Base-by-base conservation (phyloP, 495 filamentous ascomycete species). In the Chaetomidium leptoderma region DNA sequence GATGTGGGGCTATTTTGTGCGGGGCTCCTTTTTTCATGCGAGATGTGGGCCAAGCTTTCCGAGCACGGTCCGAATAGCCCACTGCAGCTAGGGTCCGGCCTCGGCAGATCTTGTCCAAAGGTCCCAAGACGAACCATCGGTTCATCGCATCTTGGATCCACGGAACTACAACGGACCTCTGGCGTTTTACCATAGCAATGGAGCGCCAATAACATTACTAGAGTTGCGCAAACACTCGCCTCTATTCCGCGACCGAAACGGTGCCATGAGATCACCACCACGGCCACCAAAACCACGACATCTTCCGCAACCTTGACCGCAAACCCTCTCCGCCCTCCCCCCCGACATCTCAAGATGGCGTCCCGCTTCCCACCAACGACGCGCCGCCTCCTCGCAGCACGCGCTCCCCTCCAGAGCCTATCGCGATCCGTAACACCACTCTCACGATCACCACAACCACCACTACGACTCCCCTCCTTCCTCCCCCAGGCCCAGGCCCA, bases 1-100 rank as follows among this genome's bases (percentile, higher is more conserved):
- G 27, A 36, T 21, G 57, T 57, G 57, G 61, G 57, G 57, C 37
- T 29, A n/a, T n/a, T n/a, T 13, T 42, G 9, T 32, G 35, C 7
- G 33, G 49, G 33, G 49, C 33, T n/a, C n/a, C n/a, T n/a, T n/a
- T n/a, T n/a, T n/a, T n/a, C n/a, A n/a, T n/a, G n/a, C n/a, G n/a
- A n/a, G n/a, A n/a, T n/a, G n/a, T 7, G 14, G 33, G 21, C n/a
- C 23, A 14, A 21, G 16, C 24, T 17, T 40, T 17, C 23, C 16
- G 33, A 9, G 1, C 21, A 51, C 48, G 4, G 33, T 26, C 23
- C 30, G 9, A 19, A 26, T 52, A 36, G 33, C 23, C 4, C 23
- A 0, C 16, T 7, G 21, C 21, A 32, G n/a, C n/a, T n/a, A n/a
- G 21, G 33, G 49, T 39, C 49, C 21, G 10, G 51, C 37, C 51